These are phyloP conservation scores for Leptomonas seymouri DNA, from an alignment of 208 protist species.

Conservation along the genomic window DNA sequence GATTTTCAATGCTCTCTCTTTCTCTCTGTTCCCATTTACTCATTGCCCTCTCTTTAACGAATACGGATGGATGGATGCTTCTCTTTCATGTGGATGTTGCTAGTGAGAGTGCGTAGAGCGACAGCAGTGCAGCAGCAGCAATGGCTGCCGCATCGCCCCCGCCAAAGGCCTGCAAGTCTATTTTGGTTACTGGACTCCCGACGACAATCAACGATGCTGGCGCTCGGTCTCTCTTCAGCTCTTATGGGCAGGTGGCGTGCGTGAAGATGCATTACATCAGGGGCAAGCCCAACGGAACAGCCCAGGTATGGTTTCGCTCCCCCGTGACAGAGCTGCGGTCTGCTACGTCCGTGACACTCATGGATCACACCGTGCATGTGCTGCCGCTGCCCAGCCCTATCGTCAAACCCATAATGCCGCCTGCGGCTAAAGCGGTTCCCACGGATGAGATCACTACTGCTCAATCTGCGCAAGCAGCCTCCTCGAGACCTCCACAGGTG, in stretches of 20 bases:
- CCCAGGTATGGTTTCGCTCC: constrained; percentile 2
- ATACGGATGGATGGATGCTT: background rate
- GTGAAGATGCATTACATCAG: background rate
- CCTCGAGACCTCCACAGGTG: background rate
- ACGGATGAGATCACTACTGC: background rate
- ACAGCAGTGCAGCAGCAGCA: background rate
- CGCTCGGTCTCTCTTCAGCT: background rate
- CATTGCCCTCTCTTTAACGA: background rate
- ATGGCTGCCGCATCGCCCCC: background rate
- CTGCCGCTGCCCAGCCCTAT: background rate
- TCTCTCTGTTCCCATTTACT: constrained; percentile 23
- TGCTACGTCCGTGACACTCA: background rate
- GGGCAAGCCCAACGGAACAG: background rate
- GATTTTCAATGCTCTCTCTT: background rate
- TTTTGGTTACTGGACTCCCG: constrained; percentile 2
- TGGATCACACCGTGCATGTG: background rate
- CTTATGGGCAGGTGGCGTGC: constrained; percentile 3
- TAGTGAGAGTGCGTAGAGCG: background rate
- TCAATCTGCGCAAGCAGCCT: background rate
- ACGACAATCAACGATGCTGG: background rate
- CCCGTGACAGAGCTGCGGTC: background rate
- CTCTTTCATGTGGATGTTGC: background rate
- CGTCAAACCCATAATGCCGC: background rate
- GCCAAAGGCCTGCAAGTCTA: background rate
- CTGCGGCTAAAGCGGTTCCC: no score